Evolutionary conservation across 768 basidiomycete genomes (phyloP), one percentile per base, ranked within the genome.

Genomic region (Boletus huronensis): DNA sequence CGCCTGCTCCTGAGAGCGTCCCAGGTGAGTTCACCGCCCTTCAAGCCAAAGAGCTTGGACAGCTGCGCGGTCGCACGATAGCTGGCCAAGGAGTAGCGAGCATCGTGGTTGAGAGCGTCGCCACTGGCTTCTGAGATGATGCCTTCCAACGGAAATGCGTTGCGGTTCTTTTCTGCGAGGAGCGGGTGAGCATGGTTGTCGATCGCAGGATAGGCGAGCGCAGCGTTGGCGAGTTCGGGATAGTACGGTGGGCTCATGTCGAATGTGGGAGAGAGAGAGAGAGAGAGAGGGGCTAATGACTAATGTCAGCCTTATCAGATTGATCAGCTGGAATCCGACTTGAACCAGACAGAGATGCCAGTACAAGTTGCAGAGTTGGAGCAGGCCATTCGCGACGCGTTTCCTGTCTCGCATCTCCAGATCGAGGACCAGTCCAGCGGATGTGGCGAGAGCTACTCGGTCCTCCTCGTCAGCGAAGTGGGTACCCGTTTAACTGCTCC

Each of bases 121-220:
- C 79, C 83, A 16, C 70, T 64, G 21, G 87, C 85, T 65, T 90
- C 88, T 2, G 85, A 85, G 41, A 86, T 71, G 45, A 87, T 63
- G 0, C 82, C 82, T 54, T 90, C 85, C 57, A 90, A 79, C 0
- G 83, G 77, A 17, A 88, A 60, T 2, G 54, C 57, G 21, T 70
- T 47, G 29, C 83, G 78, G 50, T 79, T 63, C 19, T 70, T 70
- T 6, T 71, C 74, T 23, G 73, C 71, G 44, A 91, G 74, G 19
- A 92, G 72, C 2, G 88, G 84, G 63, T 91, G 90, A 0, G 88
- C 85, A 63, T 91, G 90, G 66, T 90, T 90, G 72, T 91, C 88
- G 64, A 88, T 87, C 0, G 81, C 82, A 19, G 84, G 85, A 47
- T 74, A 78, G 25, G 52, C 23, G 28, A 70, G 59, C 25, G 58